Conservation (phyloP, 2,329 filamentous ascomycete species). For the Ophiosphaerella narmari region DNA sequence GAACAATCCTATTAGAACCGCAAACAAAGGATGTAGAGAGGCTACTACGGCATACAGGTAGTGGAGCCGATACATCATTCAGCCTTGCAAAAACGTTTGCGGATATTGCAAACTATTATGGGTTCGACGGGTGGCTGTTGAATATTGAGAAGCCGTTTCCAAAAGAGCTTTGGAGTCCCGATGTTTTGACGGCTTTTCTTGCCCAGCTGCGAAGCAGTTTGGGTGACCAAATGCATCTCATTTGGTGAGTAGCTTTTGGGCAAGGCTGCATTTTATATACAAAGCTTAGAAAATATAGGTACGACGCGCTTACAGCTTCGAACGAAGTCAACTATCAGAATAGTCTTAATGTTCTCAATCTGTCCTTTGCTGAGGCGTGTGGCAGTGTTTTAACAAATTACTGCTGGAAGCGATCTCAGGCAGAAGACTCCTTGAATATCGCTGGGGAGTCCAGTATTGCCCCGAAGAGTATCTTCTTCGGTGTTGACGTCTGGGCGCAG, state of each 20-base stretch:
- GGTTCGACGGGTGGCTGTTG: slow-evolving; percentile 55
- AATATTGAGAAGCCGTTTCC: slow-evolving; percentile 54
- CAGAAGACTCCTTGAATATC: slow-evolving; percentile 28
- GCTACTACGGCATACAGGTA: slow-evolving; percentile 23
- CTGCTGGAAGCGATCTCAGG: slow-evolving; percentile 45
- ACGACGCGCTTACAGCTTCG: slow-evolving; percentile 51
- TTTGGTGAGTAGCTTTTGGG: slow-evolving; percentile 45
- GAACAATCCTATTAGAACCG: slow-evolving; percentile 52
- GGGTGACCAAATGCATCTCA: slow-evolving; percentile 35
- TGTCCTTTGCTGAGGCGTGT: slow-evolving; percentile 45
- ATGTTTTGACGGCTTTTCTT: slow-evolving; percentile 45
- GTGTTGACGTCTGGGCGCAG: slow-evolving; percentile 55
- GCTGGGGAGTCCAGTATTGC: slow-evolving; percentile 29
- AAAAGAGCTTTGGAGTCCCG: slow-evolving; percentile 32
- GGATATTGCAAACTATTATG: slow-evolving; percentile 46
- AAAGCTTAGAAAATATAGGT: slow-evolving; percentile 36
- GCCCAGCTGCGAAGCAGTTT: slow-evolving; percentile 41
- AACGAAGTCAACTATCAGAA: slow-evolving; percentile 54
- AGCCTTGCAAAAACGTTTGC: slow-evolving; percentile 46
- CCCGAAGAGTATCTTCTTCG: slow-evolving; percentile 44
- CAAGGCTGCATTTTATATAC: background rate
- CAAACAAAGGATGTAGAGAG: slow-evolving; percentile 42
- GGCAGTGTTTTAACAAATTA: slow-evolving; percentile 53
- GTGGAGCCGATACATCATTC: slow-evolving; percentile 29
- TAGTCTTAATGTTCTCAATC: slow-evolving; percentile 47